Base-by-base conservation (phyloP, 2,329 filamentous ascomycete species). In the Talaromyces islandicus region DNA sequence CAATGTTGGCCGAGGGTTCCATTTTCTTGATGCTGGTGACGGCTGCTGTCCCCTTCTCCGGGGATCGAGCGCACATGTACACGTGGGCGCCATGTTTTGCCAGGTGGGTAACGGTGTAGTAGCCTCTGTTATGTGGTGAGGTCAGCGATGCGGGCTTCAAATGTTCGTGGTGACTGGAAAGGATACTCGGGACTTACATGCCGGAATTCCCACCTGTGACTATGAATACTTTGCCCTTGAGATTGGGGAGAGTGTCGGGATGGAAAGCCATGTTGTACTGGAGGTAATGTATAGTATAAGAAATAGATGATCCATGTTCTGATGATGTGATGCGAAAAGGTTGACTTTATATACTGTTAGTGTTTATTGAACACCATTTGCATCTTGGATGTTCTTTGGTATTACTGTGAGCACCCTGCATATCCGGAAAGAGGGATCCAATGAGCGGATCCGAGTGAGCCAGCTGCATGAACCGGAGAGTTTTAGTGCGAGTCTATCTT, bases 181-280 rank as follows among this genome's bases (percentile, higher is more conserved):
- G n/a, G n/a, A n/a, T n/a, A 57, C 29, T 29, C 29, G n/a, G 10
- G 30, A 71, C 74, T 66, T 66, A 77, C 76, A 79, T 77, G 65
- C 78, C 78, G 11, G 77, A 72, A 60, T 79, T 79, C 0, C 77
- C 77, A 46, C 77, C 78, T 14, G 78, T 80, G 61, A 80, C 76
- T 53, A 80, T 69, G 59, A 71, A 79, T 14, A 79, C 73, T 66
- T 75, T 78, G 25, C 74, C 77, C 29, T 65, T 64, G 53, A 81
- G 76, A 60, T 75, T 66, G 9, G 78, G 77, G n/a, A 81, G 73
- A 56, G 68, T 69, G 35, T 77, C 71, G 9, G 74, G 75, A 64
- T 75, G 66, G 64, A 79, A 79, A 61, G 68, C 66, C 72, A 75
- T 75, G 54, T 25, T 59, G 25, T 38, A 46, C 17, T n/a, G 27